A percentile compares a stretch with the other conserved stretches of the same genome.
phyloP scores from a whole-genome alignment of 1,139 yeast genomes.

The Kurtzmaniella quercitrusa region DNA sequence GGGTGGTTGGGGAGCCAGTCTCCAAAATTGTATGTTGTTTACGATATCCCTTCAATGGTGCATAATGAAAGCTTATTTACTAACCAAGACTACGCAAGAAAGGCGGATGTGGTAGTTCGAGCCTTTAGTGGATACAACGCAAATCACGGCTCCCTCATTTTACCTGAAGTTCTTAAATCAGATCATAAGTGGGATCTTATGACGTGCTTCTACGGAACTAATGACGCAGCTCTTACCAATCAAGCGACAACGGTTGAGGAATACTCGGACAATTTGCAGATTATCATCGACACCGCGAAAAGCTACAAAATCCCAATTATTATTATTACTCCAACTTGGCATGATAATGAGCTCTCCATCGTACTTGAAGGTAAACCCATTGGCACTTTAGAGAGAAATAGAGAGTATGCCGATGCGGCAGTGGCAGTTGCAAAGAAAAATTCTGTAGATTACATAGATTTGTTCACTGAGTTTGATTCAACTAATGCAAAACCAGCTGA shows the following conservation, averaged over 20 bases:
- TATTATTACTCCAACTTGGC: conserved; percentile 62
- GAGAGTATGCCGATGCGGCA: conserved; percentile 48
- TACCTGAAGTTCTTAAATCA: conserved; percentile 42
- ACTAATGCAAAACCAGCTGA: conserved; percentile 2
- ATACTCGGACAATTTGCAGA: conserved; percentile 42
- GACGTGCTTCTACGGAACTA: conserved; percentile 71
- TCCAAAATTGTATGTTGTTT: neutral
- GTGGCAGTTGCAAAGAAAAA: conserved; percentile 39
- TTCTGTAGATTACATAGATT: conserved; percentile 49
- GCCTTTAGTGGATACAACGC: conserved; percentile 65
- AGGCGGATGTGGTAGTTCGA: conserved; percentile 52
- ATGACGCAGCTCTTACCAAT: conserved; percentile 53
- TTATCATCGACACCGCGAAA: conserved; percentile 35
- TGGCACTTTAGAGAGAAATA: conserved; percentile 30
- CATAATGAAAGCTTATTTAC: neutral
- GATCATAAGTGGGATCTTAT: conserved; percentile 41
- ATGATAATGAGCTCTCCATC: conserved; percentile 28
- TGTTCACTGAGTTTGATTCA: conserved; percentile 42
- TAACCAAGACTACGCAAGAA: conserved; percentile 36
- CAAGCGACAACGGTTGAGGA: conserved; percentile 54
- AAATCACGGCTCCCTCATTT: conserved; percentile 41
- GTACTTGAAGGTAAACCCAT: conserved; percentile 17
- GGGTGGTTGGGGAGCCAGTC: neutral
- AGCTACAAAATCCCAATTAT: conserved; percentile 44
- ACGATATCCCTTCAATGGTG: neutral